phyloP scores from a whole-genome alignment of 805 yeast genomes.

The Candida jianshihensis region DNA sequence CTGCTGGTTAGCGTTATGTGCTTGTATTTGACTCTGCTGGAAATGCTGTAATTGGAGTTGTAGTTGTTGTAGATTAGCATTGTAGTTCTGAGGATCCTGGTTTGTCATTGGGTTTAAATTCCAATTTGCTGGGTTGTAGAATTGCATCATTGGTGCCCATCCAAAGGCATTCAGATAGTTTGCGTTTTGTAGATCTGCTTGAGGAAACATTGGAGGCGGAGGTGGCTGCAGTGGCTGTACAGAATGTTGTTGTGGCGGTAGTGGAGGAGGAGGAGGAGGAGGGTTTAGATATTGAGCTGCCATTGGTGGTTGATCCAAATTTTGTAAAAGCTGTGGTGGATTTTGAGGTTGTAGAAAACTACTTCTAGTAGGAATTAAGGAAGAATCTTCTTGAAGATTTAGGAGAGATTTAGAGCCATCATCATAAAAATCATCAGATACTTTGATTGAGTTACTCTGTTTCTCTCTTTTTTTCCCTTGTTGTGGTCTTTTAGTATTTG shows the following conservation, averaged over 20 bases:
- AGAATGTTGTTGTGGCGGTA: constrained; percentile 1
- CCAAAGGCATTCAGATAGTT: too few species aligned
- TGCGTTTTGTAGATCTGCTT: not conserved
- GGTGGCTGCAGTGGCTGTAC: not conserved
- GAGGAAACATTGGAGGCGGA: constrained; percentile 1
- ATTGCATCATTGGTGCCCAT: too few species aligned
- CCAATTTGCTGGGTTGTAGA: too few species aligned
- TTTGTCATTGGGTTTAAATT: too few species aligned
- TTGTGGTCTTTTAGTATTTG: not conserved
- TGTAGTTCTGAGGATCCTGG: too few species aligned
- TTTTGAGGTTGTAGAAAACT: not conserved
- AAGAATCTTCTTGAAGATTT: not conserved
- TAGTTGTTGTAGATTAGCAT: not conserved
- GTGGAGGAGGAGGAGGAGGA: constrained; percentile 1
- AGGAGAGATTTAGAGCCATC: not conserved
- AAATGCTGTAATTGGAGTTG: constrained; percentile 1
- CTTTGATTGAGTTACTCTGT: not conserved
- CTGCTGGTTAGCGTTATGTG: not conserved
- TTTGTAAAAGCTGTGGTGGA: not conserved
- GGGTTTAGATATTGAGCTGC: not conserved
- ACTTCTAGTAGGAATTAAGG: not conserved
- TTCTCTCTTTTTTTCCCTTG: not conserved
- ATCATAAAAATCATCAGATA: not conserved
- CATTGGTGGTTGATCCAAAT: not conserved
- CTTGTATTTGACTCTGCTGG: not conserved